Percentiles rank a stretch among this genome's conserved stretches.
These are phyloP conservation scores for Loxodes magnus DNA, from an alignment of 73 alveolate species.

Conservation along the genomic window DNA sequence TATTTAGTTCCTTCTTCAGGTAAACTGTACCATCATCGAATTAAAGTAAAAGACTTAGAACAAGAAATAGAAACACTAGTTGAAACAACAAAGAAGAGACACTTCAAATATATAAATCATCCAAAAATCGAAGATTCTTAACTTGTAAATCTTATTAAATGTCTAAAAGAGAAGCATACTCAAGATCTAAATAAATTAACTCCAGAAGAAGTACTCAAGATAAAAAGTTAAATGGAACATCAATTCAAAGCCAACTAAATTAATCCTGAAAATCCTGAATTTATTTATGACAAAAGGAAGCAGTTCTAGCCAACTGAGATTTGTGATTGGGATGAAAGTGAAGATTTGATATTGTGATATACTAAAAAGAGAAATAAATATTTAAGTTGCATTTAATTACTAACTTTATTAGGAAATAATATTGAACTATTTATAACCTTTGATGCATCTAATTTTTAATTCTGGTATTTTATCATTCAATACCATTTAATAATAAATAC, in stretches of 20 bases:
- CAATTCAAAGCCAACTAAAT: slow-evolving; percentile 55
- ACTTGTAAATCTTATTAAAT: slow-evolving; percentile 30
- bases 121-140: slow-evolving; percentile 32
- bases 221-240: slow-evolving; percentile 70
- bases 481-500: too few species aligned
- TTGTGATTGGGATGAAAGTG: slow-evolving; percentile 81
- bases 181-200: slow-evolving; percentile 46
- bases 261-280: slow-evolving; percentile 83
- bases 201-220: slow-evolving; percentile 36
- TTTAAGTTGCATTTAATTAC: too few species aligned
- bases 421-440: too few species aligned
- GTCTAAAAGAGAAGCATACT: slow-evolving; percentile 11
- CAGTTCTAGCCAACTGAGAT: slow-evolving; percentile 61
- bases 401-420: too few species aligned
- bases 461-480: too few species aligned
- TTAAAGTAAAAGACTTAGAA: slow-evolving; percentile 68
- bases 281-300: slow-evolving; percentile 71
- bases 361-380: too few species aligned
- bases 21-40: slow-evolving; percentile 89
- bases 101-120: slow-evolving; percentile 59
- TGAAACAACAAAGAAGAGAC: slow-evolving; percentile 71
- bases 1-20: slow-evolving; percentile 86
- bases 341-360: too few species aligned
- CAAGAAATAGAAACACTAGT: slow-evolving; percentile 55
- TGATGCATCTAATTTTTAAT: too few species aligned